phyloP scores from a whole-genome alignment of 441 rosid species.

The Manihot esculenta region DNA sequence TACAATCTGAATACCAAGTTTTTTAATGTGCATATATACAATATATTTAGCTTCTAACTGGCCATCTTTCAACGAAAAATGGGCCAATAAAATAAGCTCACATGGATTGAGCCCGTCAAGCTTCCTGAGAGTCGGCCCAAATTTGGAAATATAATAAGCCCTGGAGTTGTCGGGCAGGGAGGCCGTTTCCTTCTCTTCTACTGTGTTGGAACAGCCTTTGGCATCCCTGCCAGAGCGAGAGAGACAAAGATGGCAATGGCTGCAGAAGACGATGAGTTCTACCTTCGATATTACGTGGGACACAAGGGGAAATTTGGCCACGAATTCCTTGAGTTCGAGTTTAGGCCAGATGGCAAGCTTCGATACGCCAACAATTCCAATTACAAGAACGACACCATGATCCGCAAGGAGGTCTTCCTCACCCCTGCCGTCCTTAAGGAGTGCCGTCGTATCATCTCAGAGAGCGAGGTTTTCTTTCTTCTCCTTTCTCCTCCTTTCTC shows the following conservation, averaged over 20 bases:
- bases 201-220: no score
- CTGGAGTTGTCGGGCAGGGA: not conserved
- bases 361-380: constrained; percentile 95
- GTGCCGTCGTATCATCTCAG: constrained; percentile 87
- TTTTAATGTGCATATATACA: no score
- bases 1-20: no score
- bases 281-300: constrained; percentile 87
- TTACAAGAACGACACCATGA: constrained; percentile 96
- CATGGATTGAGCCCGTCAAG: not conserved
- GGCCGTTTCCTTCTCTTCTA: no score
- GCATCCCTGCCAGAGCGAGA: not conserved
- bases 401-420: constrained; percentile 90
- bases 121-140: not conserved
- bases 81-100: not conserved
- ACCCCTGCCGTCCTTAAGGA: constrained; percentile 81
- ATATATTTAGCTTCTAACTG: no score
- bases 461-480: constrained; percentile 57
- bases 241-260: not conserved
- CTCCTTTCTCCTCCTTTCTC: not conserved
- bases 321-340: constrained; percentile 96
- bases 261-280: constrained; percentile 70
- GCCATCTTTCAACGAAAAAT: no score
- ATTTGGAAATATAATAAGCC: not conserved
- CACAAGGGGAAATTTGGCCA: constrained; percentile 97
- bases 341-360: constrained; percentile 88